A percentile compares a stretch with the other conserved stretches of the same genome.
These are phyloP conservation scores for Borovskyia barvae DNA, from an alignment of 208 protist species.

Conservation along the genomic window DNA sequence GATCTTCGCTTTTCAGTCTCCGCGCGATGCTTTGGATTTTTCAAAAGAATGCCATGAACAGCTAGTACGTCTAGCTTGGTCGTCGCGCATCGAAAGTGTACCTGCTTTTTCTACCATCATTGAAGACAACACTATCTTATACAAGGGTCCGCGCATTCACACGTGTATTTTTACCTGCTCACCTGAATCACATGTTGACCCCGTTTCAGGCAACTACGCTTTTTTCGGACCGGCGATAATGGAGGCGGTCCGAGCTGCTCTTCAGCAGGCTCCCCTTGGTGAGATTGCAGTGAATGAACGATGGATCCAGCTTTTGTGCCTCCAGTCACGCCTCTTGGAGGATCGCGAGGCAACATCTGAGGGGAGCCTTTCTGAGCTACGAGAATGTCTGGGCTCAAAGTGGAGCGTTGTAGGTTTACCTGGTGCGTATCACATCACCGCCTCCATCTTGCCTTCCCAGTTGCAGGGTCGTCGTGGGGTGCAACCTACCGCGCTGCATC, in stretches of 20 bases:
- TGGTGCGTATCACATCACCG: conserved; percentile 31
- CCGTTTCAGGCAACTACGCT: conserved; percentile 50
- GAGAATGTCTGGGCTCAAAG: conserved; percentile 34
- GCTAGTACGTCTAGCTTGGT: conserved; percentile 56
- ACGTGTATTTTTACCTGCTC: conserved; percentile 80
- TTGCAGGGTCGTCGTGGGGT: conserved; percentile 68
- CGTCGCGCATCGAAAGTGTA: conserved; percentile 19
- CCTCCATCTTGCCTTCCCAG: conserved; percentile 57
- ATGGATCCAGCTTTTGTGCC: conserved; percentile 48
- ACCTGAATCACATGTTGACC: conserved; percentile 64
- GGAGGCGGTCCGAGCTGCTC: conserved; percentile 47
- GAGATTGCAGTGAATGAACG: conserved; percentile 77
- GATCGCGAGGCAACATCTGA: background rate
- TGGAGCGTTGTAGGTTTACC: conserved; percentile 59
- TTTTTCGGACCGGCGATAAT: conserved; percentile 68
- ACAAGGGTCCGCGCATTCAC: conserved; percentile 80
- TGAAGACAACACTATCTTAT: conserved; percentile 53
- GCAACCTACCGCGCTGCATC: conserved; percentile 36
- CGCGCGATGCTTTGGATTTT: conserved; percentile 65
- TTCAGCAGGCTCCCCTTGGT: conserved; percentile 54
- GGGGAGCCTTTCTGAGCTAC: conserved; percentile 8
- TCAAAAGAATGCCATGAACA: conserved; percentile 67
- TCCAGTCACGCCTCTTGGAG: conserved; percentile 34
- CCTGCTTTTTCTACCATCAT: conserved; percentile 44
- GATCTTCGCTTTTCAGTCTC: conserved; percentile 75